Conservation (phyloP, 805 yeast species). For the Hanseniaspora clermontiae region DNA sequence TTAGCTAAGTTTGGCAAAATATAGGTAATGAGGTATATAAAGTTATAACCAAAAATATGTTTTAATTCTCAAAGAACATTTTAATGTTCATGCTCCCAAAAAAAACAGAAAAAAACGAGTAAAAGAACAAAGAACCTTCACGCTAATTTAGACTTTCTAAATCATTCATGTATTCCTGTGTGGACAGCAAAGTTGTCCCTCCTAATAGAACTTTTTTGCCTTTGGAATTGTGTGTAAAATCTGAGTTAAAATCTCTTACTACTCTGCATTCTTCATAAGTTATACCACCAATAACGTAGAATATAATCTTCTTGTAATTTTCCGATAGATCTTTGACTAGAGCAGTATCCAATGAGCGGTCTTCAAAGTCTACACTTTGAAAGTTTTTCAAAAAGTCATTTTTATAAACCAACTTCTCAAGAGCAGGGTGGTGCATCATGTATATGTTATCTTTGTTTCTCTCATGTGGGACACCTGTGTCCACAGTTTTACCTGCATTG, state of each 20-base stretch:
- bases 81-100: no score
- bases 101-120: not conserved
- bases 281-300: slow-evolving; percentile 74
- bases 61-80: no score
- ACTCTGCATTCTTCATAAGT: slow-evolving; percentile 87
- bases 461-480: slow-evolving; percentile 16
- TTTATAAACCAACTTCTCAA: slow-evolving; percentile 29
- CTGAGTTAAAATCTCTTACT: slow-evolving; percentile 54
- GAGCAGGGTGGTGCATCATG: slow-evolving; percentile 81
- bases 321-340: slow-evolving; percentile 26
- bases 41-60: no score
- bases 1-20: not conserved
- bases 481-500: slow-evolving; percentile 25
- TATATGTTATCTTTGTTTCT: slow-evolving; percentile 48
- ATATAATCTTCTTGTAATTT: slow-evolving; percentile 46
- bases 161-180: slow-evolving; percentile 28
- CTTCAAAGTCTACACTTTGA: slow-evolving; percentile 28
- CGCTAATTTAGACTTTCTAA: slow-evolving; percentile 8
- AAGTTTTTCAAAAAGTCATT: slow-evolving; percentile 17
- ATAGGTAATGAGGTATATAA: not conserved
- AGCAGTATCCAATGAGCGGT: slow-evolving; percentile 33
- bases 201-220: slow-evolving; percentile 67
- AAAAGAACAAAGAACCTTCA: no score
- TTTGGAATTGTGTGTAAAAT: slow-evolving; percentile 26
- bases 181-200: slow-evolving; percentile 50